These are phyloP conservation scores for Populus simonii DNA, from an alignment of 345 rosid species.

Conservation along the genomic window DNA sequence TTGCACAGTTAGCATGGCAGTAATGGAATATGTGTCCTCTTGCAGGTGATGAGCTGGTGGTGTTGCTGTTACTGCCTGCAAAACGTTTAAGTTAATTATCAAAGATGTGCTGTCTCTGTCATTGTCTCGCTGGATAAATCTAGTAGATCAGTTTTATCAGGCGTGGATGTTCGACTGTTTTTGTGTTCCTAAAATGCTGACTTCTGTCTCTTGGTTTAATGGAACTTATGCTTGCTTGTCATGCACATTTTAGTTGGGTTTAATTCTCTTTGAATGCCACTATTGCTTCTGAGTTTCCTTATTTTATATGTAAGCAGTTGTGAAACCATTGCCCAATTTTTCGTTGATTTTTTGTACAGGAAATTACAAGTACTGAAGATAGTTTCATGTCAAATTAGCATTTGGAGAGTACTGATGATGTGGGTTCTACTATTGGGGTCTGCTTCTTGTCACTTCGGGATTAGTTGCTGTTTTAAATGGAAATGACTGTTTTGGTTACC, in stretches of 20 bases:
- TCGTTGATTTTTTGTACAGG: constrained; percentile 15
- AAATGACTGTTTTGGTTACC: constrained; percentile 31
- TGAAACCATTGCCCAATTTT: constrained; percentile 20
- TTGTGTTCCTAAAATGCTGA: constrained; percentile 42
- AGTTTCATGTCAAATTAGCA: constrained; percentile 23
- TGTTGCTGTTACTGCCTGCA: constrained; percentile 23
- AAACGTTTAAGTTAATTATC: constrained; percentile 28
- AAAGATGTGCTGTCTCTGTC: constrained; percentile 24
- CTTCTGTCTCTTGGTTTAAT: constrained; percentile 41
- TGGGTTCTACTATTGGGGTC: constrained; percentile 23
- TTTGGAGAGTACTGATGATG: constrained; percentile 35
- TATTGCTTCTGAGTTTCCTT: constrained; percentile 31
- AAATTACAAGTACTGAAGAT: constrained; percentile 19
- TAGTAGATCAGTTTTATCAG: constrained; percentile 36
- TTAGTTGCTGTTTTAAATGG: constrained; percentile 29
- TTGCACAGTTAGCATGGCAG: constrained; percentile 4
- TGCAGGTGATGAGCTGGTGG: constrained; percentile 32
- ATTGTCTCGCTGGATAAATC: constrained; percentile 38
- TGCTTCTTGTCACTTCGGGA: constrained; percentile 30
- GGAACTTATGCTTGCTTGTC: constrained; percentile 47
- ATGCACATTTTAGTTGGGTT: constrained; percentile 39
- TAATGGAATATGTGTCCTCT: not conserved
- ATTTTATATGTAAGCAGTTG: constrained; percentile 26
- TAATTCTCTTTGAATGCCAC: constrained; percentile 39
- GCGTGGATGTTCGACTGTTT: constrained; percentile 35